Evolutionary conservation across 2,329 filamentous ascomycete genomes (phyloP), one percentile per base, ranked within the genome.

Genomic region (Diaporthe helianthi): DNA sequence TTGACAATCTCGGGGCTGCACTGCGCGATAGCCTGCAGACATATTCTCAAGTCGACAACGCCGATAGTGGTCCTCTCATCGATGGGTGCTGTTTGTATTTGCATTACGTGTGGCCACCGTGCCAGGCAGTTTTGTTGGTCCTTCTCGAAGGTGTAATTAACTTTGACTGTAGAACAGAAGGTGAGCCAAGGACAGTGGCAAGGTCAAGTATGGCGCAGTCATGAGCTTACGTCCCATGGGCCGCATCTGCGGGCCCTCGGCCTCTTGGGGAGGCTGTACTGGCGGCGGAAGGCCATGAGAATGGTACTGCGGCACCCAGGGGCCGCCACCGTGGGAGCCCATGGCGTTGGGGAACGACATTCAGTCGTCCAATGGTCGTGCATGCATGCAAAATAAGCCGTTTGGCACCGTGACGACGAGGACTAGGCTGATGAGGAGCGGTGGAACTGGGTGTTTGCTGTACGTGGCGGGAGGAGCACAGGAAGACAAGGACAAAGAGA

Each of bases 101-200:
- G 87, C 69, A 97, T 84, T 19, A 91, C 86, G 70, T 95, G 90
- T 22, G 93, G 92, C 84, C 93, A 91, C 76, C 95, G 89, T 70
- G 95, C 94, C 61, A 99, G 86, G 80, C 94, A 98, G 78, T 95
- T 94, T 80, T 94, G 94, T 81, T 89, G 91, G 74, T 95, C 91
- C 77, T 91, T 90, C 79, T 98, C 94, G 81, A 98, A 98, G 38
- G 94, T 97, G 81, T 98, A 99, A 71, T 97, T 90, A 61, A 98
- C 92, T 85, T 98, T 98, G 80, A 98, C 94, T 97, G 80, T 51
- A 73, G 46, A 51, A 71, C 22, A 65, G 29, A 70, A 44, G 63
- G 69, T 71, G 49, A 71, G 68, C 24, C 41, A 54, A 60, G 46
- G 63, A 63, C 63, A 36, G 66, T 73, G 54, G 69, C 61, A 68